phyloP scores from a whole-genome alignment of 495 filamentous ascomycete species.

The Hypomontagnella monticulosa region DNA sequence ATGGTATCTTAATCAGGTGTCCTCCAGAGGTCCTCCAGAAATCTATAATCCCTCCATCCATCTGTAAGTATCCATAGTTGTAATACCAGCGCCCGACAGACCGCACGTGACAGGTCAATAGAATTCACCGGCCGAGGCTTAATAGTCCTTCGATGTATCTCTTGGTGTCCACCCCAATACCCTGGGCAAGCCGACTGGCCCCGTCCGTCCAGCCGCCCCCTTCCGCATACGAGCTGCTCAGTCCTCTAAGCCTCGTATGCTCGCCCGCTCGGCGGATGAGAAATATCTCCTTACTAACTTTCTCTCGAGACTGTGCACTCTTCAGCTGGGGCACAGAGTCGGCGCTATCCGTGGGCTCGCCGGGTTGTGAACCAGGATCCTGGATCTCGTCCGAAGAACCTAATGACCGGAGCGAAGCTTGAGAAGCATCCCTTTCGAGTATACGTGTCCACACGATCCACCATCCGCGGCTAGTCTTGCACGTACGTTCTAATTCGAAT shows the following conservation, averaged over 20 bases:
- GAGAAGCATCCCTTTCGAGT: conserved; percentile 51
- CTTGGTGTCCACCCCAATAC: conserved; percentile 86
- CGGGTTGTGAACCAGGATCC: conserved; percentile 25
- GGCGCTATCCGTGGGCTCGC: conserved; percentile 33
- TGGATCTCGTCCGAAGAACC: conserved; percentile 38
- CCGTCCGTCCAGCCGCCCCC: conserved; percentile 64
- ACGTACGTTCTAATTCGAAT: conserved; percentile 81
- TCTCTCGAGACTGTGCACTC: conserved; percentile 1
- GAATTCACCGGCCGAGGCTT: conserved; percentile 72
- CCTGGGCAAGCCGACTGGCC: conserved; percentile 77
- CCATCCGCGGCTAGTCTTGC: conserved; percentile 92
- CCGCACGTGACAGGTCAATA: background rate
- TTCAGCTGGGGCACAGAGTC: conserved; percentile 37
- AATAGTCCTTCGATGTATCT: conserved; percentile 86
- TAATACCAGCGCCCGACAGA: background rate
- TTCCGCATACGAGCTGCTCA: conserved; percentile 52
- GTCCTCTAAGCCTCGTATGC: conserved; percentile 50
- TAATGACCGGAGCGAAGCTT: conserved; percentile 1
- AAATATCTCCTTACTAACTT: conserved; percentile 74
- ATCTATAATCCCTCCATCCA: background rate
- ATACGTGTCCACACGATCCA: conserved; percentile 95
- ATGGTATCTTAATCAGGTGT: background rate
- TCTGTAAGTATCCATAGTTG: background rate
- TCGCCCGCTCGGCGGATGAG: conserved; percentile 83
- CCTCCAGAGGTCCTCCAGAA: background rate